Conservation (phyloP, 2,329 filamentous ascomycete species). For the Cordyceps farinosa region DNA sequence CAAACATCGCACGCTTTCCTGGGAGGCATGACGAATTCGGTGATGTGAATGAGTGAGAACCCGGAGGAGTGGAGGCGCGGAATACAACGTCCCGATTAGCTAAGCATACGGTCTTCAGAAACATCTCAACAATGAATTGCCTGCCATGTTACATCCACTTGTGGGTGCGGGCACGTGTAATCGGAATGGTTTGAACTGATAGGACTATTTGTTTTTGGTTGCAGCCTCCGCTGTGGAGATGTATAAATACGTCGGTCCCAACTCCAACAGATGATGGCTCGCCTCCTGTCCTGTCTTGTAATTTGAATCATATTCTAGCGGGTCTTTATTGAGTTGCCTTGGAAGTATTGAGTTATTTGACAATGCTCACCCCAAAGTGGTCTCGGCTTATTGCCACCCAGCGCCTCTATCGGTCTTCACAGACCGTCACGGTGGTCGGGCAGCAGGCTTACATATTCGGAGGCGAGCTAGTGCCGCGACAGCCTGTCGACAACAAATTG, state of each 20-base stretch:
- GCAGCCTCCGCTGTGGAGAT: too few species aligned
- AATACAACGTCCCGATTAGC: constrained; percentile 1
- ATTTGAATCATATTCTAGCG: too few species aligned
- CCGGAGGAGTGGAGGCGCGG: background rate
- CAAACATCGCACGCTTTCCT: constrained; percentile 19
- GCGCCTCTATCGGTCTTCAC: constrained; percentile 48
- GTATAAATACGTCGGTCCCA: too few species aligned
- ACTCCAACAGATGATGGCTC: too few species aligned
- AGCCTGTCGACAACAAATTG: constrained; percentile 48
- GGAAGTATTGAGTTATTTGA: too few species aligned
- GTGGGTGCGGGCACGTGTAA: background rate
- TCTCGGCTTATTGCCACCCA: constrained; percentile 9
- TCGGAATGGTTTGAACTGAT: background rate
- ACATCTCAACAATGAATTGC: background rate
- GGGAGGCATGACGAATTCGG: constrained; percentile 5
- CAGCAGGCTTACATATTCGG: constrained; percentile 45
- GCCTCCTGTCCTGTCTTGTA: too few species aligned
- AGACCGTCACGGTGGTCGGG: constrained; percentile 40
- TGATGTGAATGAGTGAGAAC: background rate
- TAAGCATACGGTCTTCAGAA: background rate
- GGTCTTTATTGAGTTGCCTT: background rate
- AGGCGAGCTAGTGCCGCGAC: constrained; percentile 47
- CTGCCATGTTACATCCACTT: background rate
- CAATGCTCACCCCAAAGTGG: constrained; percentile 17
- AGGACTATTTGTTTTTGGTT: too few species aligned